Evolutionary conservation across 2,329 filamentous ascomycete species (phyloP).

Genomic region (Aspergillus melleus): DNA sequence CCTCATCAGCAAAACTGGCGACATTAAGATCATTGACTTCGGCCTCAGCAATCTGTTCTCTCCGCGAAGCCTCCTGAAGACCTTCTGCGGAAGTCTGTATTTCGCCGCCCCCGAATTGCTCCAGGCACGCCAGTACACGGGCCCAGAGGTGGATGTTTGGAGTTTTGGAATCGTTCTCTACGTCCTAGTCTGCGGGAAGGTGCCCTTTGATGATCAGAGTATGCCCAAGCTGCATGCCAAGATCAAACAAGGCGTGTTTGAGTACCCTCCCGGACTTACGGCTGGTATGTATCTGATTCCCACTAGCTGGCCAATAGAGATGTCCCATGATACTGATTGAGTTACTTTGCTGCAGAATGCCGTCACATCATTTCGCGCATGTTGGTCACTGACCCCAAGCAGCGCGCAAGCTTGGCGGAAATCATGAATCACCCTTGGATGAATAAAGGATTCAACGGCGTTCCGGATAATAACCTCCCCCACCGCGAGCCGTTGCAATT

Average conservation of each 20-base stretch:
- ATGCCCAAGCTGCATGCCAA: slow-evolving; percentile 98
- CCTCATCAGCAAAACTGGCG: slow-evolving; percentile 95
- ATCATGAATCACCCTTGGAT: slow-evolving; percentile 97
- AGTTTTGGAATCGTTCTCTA: slow-evolving; percentile 98
- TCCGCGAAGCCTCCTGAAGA: slow-evolving; percentile 81
- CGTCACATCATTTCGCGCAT: slow-evolving; percentile 89
- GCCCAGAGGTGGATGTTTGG: slow-evolving; percentile 96
- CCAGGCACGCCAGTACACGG: slow-evolving; percentile 90
- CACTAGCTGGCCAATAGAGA: background rate
- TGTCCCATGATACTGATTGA: slow-evolving; percentile 35
- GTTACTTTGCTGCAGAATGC: slow-evolving; percentile 65
- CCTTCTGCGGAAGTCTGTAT: slow-evolving; percentile 95
- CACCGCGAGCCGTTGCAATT: slow-evolving; percentile 79
- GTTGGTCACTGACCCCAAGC: slow-evolving; percentile 89
- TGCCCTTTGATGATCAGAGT: slow-evolving; percentile 97
- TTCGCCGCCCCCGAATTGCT: slow-evolving; percentile 95
- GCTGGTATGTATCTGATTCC: slow-evolving; percentile 62
- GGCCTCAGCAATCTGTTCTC: slow-evolving; percentile 95
- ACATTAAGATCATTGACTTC: slow-evolving; percentile 99
- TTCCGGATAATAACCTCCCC: slow-evolving; percentile 88
- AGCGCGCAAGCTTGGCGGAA: slow-evolving; percentile 82
- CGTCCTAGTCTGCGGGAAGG: slow-evolving; percentile 94
- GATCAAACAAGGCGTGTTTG: slow-evolving; percentile 95
- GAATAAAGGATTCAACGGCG: slow-evolving; percentile 80
- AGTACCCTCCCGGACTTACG: slow-evolving; percentile 92